Evolutionary conservation across 345 rosid species (phyloP).

Genomic region (Moringa oleifera): DNA sequence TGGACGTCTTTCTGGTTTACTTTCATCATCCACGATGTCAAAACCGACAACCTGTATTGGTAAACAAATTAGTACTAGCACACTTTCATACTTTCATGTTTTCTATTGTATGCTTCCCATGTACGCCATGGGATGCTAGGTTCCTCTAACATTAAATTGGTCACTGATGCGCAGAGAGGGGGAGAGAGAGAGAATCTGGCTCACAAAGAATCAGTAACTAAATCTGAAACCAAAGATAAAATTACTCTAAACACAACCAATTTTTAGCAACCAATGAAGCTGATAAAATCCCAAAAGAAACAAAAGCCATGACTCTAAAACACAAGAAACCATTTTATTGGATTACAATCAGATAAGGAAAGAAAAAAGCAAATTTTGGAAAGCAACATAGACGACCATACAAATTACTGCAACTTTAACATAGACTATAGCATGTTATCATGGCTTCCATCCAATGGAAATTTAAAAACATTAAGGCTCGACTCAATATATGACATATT

Average conservation of each 20-base stretch:
- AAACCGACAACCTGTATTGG: conserved; percentile 50
- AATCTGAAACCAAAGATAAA: too few relatives aligned
- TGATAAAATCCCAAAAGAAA: too few relatives aligned
- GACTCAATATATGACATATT: not conserved
- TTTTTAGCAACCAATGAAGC: too few relatives aligned
- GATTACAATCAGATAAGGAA: too few relatives aligned
- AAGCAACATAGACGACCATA: too few relatives aligned
- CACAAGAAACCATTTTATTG: too few relatives aligned
- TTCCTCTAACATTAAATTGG: not conserved
- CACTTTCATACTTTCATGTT: not conserved
- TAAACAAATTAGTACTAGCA: conserved; percentile 5
- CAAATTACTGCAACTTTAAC: too few relatives aligned
- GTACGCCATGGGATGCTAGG: not conserved
- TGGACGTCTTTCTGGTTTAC: conserved; percentile 57
- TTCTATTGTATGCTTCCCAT: not conserved
- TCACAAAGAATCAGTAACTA: not conserved
- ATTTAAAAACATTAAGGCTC: not conserved
- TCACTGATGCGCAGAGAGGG: not conserved
- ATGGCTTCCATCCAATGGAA: not conserved
- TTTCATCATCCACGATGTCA: conserved; percentile 60
- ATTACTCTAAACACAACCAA: too few relatives aligned
- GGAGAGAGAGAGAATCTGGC: not conserved
- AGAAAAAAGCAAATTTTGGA: too few relatives aligned
- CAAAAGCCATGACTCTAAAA: too few relatives aligned
- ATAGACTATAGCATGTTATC: not conserved